Percentiles rank a stretch among this genome's conserved stretches.
Evolutionary conservation across 1,284 basidiomycete genomes (phyloP).

Genomic region (Blastosporella zonata): DNA sequence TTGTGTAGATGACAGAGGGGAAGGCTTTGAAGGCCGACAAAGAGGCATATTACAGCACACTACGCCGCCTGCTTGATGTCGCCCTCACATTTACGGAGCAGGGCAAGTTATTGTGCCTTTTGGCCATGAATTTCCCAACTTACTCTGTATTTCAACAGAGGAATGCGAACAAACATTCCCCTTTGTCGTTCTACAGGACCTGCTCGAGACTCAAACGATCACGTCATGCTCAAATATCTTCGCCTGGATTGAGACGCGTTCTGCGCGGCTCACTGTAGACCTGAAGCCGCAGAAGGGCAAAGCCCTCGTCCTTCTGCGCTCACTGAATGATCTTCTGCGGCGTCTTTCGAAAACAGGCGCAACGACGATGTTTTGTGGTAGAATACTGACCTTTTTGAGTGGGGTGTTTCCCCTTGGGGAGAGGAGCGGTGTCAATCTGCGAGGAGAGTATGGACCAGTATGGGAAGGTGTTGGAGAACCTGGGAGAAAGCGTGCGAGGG

Average conservation of each 20-base stretch:
- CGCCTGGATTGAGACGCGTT: conserved; percentile 77
- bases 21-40: conserved; percentile 43
- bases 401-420: conserved; percentile 86
- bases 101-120: conserved; percentile 39
- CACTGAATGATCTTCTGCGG: conserved; percentile 82
- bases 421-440: conserved; percentile 85
- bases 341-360: conserved; percentile 82
- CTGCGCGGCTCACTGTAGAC: conserved; percentile 61
- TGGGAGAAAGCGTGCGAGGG: conserved; percentile 25
- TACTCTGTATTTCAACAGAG: conserved; percentile 26
- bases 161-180: conserved; percentile 43
- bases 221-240: conserved; percentile 79
- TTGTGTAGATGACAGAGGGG: conserved; percentile 58
- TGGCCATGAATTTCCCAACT: neutral
- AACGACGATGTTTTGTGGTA: conserved; percentile 82
- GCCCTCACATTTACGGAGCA: conserved; percentile 71
- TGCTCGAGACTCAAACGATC: conserved; percentile 81
- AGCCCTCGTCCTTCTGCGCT: conserved; percentile 78
- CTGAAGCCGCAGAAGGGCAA: conserved; percentile 86
- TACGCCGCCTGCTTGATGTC: conserved; percentile 67
- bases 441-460: conserved; percentile 80
- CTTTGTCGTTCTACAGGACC: conserved; percentile 67
- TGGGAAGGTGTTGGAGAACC: conserved; percentile 65
- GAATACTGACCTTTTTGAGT: conserved; percentile 84
- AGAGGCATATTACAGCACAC: conserved; percentile 54